Conservation (phyloP, 1,139 yeast species). For the Meyerozyma sp. region DNA sequence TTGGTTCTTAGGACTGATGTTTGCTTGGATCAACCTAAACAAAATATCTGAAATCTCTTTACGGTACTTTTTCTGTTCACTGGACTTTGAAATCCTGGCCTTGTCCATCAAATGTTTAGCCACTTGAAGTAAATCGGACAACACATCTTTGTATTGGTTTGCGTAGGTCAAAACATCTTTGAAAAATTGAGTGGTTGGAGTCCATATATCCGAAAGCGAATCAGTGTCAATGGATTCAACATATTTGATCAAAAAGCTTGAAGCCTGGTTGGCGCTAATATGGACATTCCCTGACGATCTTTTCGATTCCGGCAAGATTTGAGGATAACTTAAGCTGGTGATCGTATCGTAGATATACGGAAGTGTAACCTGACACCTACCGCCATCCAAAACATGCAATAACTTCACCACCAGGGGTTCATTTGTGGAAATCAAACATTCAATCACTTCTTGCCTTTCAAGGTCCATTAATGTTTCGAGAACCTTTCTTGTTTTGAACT, state of each 20-base stretch:
- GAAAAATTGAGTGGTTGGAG: conserved; percentile 49
- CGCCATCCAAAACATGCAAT: conserved; percentile 77
- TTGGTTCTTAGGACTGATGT: conserved; percentile 4
- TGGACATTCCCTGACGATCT: conserved; percentile 41
- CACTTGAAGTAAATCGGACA: conserved; percentile 50
- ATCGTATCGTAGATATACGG: conserved; percentile 63
- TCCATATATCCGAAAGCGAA: conserved; percentile 73
- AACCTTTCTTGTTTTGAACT: conserved; percentile 64
- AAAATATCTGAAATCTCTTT: conserved; percentile 69
- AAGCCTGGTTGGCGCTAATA: conserved; percentile 36
- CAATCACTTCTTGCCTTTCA: conserved; percentile 73
- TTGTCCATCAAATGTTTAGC: conserved; percentile 50
- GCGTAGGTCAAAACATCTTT: conserved; percentile 51
- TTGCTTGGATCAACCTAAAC: conserved; percentile 10
- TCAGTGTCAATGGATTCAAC: conserved; percentile 65
- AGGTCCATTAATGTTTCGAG: conserved; percentile 63
- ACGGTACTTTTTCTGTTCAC: conserved; percentile 53
- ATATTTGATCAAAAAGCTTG: conserved; percentile 54
- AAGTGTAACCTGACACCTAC: conserved; percentile 70
- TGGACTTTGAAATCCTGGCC: conserved; percentile 51
- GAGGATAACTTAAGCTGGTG: conserved; percentile 30
- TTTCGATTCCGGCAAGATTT: conserved; percentile 22
- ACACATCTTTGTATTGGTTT: conserved; percentile 41
- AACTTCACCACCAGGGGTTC: conserved; percentile 35
- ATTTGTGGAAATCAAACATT: conserved; percentile 42